A percentile compares a stretch with the other conserved stretches of the same genome.
phyloP scores from a whole-genome alignment of 805 yeast species.

The Schwanniomyces pseudopolymorphus region DNA sequence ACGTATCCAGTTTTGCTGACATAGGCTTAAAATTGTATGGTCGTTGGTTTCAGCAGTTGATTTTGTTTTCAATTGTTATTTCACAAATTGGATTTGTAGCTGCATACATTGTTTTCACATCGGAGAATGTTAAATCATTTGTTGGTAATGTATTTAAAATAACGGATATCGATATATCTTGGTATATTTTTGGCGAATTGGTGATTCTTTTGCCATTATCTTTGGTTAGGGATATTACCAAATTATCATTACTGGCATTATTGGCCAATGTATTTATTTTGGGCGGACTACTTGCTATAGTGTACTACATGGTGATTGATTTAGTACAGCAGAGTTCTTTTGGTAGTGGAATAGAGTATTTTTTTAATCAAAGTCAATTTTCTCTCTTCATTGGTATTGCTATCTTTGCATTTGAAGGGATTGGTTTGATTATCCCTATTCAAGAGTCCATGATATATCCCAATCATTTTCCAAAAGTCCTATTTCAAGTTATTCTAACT shows the following conservation, averaged over 20 bases:
- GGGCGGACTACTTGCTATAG: constrained; percentile 62
- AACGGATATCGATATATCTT: constrained; percentile 34
- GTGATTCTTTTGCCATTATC: constrained; percentile 65
- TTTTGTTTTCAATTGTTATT: constrained; percentile 60
- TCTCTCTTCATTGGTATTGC: constrained; percentile 80
- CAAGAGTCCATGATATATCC: constrained; percentile 81
- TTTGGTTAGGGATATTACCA: constrained; percentile 73
- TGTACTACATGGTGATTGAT: constrained; percentile 53
- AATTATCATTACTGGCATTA: constrained; percentile 67
- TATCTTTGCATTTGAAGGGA: constrained; percentile 86
- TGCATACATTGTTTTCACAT: constrained; percentile 77
- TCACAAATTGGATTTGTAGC: constrained; percentile 82
- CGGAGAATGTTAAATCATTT: constrained; percentile 70
- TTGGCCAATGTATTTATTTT: constrained; percentile 70
- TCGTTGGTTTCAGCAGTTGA: constrained; percentile 59
- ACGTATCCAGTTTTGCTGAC: constrained; percentile 77
- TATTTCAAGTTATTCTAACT: constrained; percentile 58
- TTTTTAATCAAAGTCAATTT: constrained; percentile 58
- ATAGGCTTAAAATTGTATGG: constrained; percentile 69
- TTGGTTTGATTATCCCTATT: constrained; percentile 77
- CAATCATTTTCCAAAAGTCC: constrained; percentile 65
- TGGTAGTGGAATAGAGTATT: constrained; percentile 48
- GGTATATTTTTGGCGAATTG: constrained; percentile 57
- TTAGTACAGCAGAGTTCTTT: constrained; percentile 42
- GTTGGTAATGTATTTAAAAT: constrained; percentile 47